A percentile compares a stretch with the other conserved stretches of the same genome.
These are phyloP conservation scores for Stropharia rugosoannulata DNA, from an alignment of 768 basidiomycete species.

Conservation along the genomic window DNA sequence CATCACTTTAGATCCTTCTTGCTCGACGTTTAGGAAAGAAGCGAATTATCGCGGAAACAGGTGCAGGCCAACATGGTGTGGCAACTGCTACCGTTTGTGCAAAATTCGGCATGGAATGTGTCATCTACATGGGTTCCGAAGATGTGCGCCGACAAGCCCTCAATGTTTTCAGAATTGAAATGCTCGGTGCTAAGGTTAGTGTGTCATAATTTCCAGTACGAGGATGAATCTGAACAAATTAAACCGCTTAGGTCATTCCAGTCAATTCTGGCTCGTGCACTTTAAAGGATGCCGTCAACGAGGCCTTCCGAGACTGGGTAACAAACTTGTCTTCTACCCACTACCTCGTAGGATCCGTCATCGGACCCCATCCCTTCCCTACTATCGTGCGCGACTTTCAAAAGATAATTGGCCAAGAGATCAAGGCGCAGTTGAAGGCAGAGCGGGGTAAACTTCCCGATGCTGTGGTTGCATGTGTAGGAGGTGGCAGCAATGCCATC, in stretches of 20 bases:
- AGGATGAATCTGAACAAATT: not conserved
- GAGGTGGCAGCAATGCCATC: slow-evolving; percentile 97
- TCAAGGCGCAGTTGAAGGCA: slow-evolving; percentile 80
- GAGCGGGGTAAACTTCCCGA: slow-evolving; percentile 86
- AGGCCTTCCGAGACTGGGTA: slow-evolving; percentile 98
- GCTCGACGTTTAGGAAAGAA: slow-evolving; percentile 94
- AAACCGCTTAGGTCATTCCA: slow-evolving; percentile 75
- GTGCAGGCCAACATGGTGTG: slow-evolving; percentile 98
- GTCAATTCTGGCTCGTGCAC: slow-evolving; percentile 93
- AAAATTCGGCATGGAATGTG: slow-evolving; percentile 91
- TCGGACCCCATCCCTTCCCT: slow-evolving; percentile 98
- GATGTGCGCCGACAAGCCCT: slow-evolving; percentile 94
- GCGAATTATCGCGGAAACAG: slow-evolving; percentile 97
- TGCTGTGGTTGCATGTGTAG: slow-evolving; percentile 94
- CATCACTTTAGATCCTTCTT: slow-evolving; percentile 71
- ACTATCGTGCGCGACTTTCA: slow-evolving; percentile 99
- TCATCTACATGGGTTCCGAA: slow-evolving; percentile 98
- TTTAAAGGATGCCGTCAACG: slow-evolving; percentile 97
- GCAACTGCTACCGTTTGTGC: slow-evolving; percentile 99
- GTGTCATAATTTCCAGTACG: not conserved
- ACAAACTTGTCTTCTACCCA: slow-evolving; percentile 92
- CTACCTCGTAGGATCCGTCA: slow-evolving; percentile 95
- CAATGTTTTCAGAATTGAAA: slow-evolving; percentile 97
- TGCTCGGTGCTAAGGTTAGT: slow-evolving; percentile 88
- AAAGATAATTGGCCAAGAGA: slow-evolving; percentile 90